These are phyloP conservation scores for Stephania cephalantha DNA, from an alignment of 164 flowering plant genomes.

Conservation along the genomic window DNA sequence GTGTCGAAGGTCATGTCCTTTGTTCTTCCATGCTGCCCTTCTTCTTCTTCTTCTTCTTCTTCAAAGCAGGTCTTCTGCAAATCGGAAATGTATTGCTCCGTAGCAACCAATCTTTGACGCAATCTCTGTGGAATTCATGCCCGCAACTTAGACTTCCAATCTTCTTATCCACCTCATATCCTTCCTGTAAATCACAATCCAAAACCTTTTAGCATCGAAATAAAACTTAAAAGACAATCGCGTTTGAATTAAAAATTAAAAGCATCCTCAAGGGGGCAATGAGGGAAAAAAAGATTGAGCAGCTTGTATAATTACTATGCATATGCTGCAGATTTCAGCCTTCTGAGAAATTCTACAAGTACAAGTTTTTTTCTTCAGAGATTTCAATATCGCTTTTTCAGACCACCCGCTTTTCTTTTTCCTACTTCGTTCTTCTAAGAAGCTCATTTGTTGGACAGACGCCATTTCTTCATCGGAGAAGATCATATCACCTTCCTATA, in stretches of 20 bases:
- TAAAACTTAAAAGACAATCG: too few relatives aligned
- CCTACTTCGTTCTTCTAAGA: neutral
- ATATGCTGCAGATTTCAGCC: too few relatives aligned
- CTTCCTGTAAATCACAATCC: conserved; percentile 11
- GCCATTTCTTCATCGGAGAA: too few relatives aligned
- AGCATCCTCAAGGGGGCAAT: too few relatives aligned
- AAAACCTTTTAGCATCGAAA: neutral
- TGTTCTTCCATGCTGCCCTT: neutral
- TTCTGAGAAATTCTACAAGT: conserved; percentile 24
- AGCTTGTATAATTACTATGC: conserved; percentile 22
- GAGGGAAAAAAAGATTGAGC: conserved; percentile 18
- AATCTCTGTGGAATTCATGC: conserved; percentile 22
- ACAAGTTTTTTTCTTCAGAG: conserved; percentile 36
- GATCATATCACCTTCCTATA: too few relatives aligned
- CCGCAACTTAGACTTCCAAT: conserved; percentile 11
- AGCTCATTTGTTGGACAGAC: neutral
- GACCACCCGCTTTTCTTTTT: conserved; percentile 31
- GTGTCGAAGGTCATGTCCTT: neutral
- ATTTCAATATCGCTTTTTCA: conserved; percentile 30
- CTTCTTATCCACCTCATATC: conserved; percentile 3
- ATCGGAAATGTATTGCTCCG: conserved; percentile 21
- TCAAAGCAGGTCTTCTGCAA: conserved; percentile 18
- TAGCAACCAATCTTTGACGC: conserved; percentile 20
- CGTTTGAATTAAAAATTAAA: too few relatives aligned
- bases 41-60: neutral